Conservation (phyloP, 768 basidiomycete genomes). For the Leccinum longicurvipes region DNA sequence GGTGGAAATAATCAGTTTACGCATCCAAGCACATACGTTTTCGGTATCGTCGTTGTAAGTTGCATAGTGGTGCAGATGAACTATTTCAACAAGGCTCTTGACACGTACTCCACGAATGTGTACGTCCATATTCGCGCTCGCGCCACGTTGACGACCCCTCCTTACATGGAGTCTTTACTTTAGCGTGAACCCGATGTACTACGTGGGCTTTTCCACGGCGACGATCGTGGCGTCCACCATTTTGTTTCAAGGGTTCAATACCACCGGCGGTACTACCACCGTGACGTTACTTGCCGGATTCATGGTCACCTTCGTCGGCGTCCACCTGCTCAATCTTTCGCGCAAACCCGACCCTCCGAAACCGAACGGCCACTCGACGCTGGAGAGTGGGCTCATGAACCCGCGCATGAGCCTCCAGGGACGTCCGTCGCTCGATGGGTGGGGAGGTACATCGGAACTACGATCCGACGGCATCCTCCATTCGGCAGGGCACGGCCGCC, state of each 20-base stretch:
- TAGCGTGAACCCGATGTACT: constrained; percentile 97
- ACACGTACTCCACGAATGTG: constrained; percentile 97
- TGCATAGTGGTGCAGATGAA: constrained; percentile 95
- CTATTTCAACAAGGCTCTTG: constrained; percentile 97
- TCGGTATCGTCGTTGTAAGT: constrained; percentile 72
- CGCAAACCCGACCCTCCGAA: constrained; percentile 50
- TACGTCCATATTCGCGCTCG: constrained; percentile 40
- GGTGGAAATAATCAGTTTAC: constrained; percentile 93
- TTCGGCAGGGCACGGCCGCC: constrained; percentile 54
- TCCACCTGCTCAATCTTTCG: constrained; percentile 88
- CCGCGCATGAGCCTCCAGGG: constrained; percentile 80
- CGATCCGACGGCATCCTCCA: constrained; percentile 23
- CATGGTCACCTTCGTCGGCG: constrained; percentile 90
- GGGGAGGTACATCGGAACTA: constrained; percentile 44
- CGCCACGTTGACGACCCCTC: neutral
- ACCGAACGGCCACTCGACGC: constrained; percentile 46
- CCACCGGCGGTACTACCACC: constrained; percentile 74
- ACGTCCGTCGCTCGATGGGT: constrained; percentile 76
- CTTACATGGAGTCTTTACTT: constrained; percentile 28
- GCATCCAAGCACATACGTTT: constrained; percentile 94
- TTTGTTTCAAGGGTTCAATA: constrained; percentile 97
- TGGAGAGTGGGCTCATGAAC: constrained; percentile 69
- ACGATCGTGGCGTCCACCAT: constrained; percentile 94
- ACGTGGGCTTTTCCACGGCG: constrained; percentile 92
- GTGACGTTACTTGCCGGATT: constrained; percentile 89